Conservation (phyloP, 2,329 filamentous ascomycete genomes). For the Camptophora hylomeconis region DNA sequence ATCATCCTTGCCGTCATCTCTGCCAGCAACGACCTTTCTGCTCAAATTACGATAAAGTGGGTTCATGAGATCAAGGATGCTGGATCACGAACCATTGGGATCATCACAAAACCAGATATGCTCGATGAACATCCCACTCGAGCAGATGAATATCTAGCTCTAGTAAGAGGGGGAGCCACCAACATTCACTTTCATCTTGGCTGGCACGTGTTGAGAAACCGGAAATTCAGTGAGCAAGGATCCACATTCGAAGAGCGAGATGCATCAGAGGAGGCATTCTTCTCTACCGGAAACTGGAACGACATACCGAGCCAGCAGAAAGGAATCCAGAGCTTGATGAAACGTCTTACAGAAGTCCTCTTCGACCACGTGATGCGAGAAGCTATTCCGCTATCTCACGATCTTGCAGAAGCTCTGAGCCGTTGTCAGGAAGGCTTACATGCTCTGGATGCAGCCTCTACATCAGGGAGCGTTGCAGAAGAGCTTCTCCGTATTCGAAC, state of each 20-base stretch:
- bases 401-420: no score
- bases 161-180: constrained; percentile 14
- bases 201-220: constrained; percentile 23
- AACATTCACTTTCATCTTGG: no score
- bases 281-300: constrained; percentile 25
- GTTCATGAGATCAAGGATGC: constrained; percentile 24
- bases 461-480: no score
- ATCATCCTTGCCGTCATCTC: constrained; percentile 33
- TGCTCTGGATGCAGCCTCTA: no score
- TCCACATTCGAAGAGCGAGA: constrained; percentile 17
- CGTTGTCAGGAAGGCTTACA: no score
- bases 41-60: constrained; percentile 32
- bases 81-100: constrained; percentile 29
- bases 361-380: constrained; percentile 29
- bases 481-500: no score
- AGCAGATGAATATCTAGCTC: constrained; percentile 19
- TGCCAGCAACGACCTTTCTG: constrained; percentile 32
- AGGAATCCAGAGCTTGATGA: constrained; percentile 29
- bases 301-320: constrained; percentile 24
- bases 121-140: constrained; percentile 24
- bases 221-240: constrained; percentile 19
- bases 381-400: no score
- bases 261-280: constrained; percentile 24
- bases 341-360: constrained; percentile 29
- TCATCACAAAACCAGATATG: constrained; percentile 50